Conservation (phyloP, 805 yeast genomes). For the Soucietia sequanensis region DNA sequence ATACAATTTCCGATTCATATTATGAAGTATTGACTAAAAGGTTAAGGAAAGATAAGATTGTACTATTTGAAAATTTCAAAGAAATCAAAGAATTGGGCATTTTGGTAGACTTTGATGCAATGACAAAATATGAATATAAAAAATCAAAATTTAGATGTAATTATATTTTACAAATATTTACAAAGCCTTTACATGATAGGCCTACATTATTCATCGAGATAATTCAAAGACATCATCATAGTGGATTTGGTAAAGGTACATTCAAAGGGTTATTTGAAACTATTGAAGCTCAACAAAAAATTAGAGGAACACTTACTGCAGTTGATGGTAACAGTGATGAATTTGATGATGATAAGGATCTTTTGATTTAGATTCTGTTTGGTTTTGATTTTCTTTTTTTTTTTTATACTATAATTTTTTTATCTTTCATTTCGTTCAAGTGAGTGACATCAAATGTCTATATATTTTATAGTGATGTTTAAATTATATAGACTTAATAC, state of each 20-base stretch:
- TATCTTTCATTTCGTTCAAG: too few relatives aligned
- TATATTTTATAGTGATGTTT: too few relatives aligned
- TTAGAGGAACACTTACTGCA: conserved; percentile 58
- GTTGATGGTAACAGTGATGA: too few relatives aligned
- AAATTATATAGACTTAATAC: too few relatives aligned
- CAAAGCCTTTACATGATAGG: conserved; percentile 71
- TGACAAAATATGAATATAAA: conserved; percentile 23
- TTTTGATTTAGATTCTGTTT: too few relatives aligned
- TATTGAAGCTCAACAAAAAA: conserved; percentile 71
- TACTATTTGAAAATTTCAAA: conserved; percentile 52
- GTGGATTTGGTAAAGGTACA: conserved; percentile 89
- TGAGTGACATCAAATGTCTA: too few relatives aligned
- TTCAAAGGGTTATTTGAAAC: conserved; percentile 79
- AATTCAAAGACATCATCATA: conserved; percentile 74
- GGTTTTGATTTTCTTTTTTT: too few relatives aligned
- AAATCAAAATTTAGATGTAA: conserved; percentile 36
- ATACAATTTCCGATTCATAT: conserved; percentile 56
- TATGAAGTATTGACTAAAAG: conserved; percentile 50
- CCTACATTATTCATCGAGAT: conserved; percentile 83
- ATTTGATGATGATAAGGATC: conserved; percentile 2
- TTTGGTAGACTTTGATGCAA: conserved; percentile 73
- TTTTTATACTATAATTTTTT: too few relatives aligned
- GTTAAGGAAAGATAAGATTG: conserved; percentile 41
- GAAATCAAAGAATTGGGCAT: conserved; percentile 53
- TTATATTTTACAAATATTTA: conserved; percentile 78